Evolutionary conservation across 495 filamentous ascomycete genomes (phyloP).

Genomic region (Xylaria longipes): DNA sequence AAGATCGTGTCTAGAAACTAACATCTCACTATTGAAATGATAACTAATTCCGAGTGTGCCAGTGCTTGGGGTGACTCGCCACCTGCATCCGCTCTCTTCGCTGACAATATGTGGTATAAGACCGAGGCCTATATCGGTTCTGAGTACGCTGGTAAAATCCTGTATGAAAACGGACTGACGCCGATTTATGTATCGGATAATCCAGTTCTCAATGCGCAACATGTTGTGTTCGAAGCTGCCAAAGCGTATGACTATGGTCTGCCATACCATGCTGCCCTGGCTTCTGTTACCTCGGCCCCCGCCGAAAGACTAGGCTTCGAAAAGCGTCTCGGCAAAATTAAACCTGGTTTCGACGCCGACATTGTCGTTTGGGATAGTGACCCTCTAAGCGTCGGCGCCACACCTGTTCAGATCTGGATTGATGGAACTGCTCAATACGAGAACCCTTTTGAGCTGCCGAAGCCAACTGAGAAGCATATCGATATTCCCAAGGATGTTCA

Average conservation of each 20-base stretch:
- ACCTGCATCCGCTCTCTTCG: conserved; percentile 59
- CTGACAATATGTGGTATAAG: conserved; percentile 70
- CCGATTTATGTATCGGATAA: conserved; percentile 50
- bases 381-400: conserved; percentile 64
- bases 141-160: conserved; percentile 64
- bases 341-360: conserved; percentile 69
- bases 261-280: conserved; percentile 64
- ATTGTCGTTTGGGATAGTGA: conserved; percentile 72
- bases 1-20: neutral
- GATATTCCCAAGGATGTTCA: conserved; percentile 39
- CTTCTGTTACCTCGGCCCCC: conserved; percentile 65
- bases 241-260: conserved; percentile 66
- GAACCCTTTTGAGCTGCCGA: conserved; percentile 50
- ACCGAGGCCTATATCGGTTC: conserved; percentile 65
- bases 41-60: neutral
- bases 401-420: conserved; percentile 69
- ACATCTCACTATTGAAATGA: neutral
- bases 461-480: conserved; percentile 38
- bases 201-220: conserved; percentile 57
- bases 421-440: conserved; percentile 63
- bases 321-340: conserved; percentile 65
- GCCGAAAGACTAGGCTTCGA: conserved; percentile 65
- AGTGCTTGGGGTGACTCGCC: conserved; percentile 51
- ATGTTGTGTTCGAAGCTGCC: conserved; percentile 64
- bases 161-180: conserved; percentile 63